A percentile compares a stretch with the other conserved stretches of the same genome.
Evolutionary conservation across 371 early-diverging fungal species (phyloP).

Genomic region (Mucor plumbeus): DNA sequence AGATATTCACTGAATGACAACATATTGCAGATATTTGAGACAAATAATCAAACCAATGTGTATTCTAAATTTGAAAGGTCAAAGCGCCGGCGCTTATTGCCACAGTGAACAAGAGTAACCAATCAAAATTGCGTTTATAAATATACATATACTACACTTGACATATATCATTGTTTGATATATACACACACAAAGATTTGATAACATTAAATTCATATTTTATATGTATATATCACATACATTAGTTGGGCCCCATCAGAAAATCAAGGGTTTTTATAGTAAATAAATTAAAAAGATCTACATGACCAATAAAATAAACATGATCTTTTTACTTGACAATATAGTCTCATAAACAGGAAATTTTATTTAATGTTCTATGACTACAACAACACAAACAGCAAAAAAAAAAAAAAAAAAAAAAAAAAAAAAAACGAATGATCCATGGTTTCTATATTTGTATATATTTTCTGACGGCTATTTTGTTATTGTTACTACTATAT

Average conservation of each 20-base stretch:
- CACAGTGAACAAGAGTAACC: not conserved
- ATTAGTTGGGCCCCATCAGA: not conserved
- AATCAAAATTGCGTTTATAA: not conserved
- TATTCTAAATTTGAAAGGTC: conserved; percentile 3
- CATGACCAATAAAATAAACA: not conserved
- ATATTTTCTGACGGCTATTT: conserved; percentile 1
- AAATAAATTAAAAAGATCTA: conserved; percentile 2
- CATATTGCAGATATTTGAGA: not conserved
- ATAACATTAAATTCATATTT: no score
- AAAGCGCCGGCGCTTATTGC: conserved; percentile 5
- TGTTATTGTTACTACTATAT: conserved; percentile 2
- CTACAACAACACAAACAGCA: no score
- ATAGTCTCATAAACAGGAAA: not conserved
- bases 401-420: no score
- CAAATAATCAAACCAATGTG: not conserved
- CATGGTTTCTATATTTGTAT: not conserved
- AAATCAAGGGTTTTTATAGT: conserved; percentile 1
- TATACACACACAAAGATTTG: not conserved
- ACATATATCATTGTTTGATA: not conserved
- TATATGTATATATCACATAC: not conserved
- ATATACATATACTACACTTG: no score
- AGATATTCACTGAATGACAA: not conserved
- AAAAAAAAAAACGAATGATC: not conserved
- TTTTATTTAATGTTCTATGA: not conserved
- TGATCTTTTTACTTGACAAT: conserved; percentile 4